Evolutionary conservation across 73 alveolate genomes (phyloP).

Genomic region (Stentor coeruleus): DNA sequence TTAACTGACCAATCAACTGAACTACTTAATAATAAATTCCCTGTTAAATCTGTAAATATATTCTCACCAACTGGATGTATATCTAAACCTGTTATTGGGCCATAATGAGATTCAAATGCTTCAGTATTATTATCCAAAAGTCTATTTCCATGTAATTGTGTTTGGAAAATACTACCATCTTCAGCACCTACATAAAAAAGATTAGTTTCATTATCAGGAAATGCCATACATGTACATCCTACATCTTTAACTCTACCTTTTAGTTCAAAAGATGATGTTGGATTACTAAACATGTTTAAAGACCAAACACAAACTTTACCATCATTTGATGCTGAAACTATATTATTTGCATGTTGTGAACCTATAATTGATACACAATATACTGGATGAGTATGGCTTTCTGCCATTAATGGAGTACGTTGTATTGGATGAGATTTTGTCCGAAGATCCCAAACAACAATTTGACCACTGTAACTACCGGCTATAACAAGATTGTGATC

Average conservation of each 20-base stretch:
- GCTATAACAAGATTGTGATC: conserved; percentile 82
- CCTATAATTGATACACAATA: conserved; percentile 74
- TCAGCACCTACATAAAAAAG: conserved; percentile 79
- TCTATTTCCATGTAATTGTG: conserved; percentile 41
- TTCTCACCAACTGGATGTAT: conserved; percentile 67
- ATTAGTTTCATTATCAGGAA: conserved; percentile 73
- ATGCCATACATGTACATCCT: conserved; percentile 40
- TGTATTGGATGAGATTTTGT: conserved; percentile 66
- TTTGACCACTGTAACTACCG: conserved; percentile 81
- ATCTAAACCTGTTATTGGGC: conserved; percentile 67
- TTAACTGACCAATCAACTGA: conserved; percentile 88
- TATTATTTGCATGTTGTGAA: conserved; percentile 76
- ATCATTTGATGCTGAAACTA: conserved; percentile 76
- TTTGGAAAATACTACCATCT: conserved; percentile 66
- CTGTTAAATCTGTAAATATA: conserved; percentile 32
- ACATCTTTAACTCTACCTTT: conserved; percentile 33
- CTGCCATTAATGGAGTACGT: conserved; percentile 62
- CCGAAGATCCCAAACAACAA: conserved; percentile 80
- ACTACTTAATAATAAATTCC: conserved; percentile 68
- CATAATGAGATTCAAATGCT: conserved; percentile 54
- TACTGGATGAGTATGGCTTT: conserved; percentile 72
- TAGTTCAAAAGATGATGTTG: conserved; percentile 64
- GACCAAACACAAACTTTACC: conserved; percentile 86
- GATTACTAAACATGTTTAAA: conserved; percentile 67
- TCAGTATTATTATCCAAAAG: conserved; percentile 30